Conservation (phyloP, 192 early-diverging fungal species). For the Coemansia erecta region DNA sequence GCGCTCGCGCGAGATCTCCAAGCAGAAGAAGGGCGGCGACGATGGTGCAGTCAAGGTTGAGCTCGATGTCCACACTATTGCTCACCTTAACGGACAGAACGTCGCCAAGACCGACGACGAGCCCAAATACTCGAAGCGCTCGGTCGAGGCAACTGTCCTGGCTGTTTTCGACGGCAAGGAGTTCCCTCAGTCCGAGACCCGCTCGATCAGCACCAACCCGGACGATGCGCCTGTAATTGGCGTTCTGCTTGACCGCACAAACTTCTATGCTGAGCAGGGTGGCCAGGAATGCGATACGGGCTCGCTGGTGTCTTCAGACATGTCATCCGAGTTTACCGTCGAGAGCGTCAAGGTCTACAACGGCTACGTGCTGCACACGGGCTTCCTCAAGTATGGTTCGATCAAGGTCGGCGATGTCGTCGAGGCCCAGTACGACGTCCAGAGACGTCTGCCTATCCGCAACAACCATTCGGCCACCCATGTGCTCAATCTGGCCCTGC, state of each 20-base stretch:
- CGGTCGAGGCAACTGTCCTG: slow-evolving; percentile 73
- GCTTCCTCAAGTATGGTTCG: slow-evolving; percentile 87
- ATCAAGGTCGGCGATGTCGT: slow-evolving; percentile 70
- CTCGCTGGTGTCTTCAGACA: slow-evolving; percentile 77
- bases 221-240: slow-evolving; percentile 72
- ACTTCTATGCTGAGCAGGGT: slow-evolving; percentile 97
- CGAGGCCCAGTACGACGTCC: slow-evolving; percentile 81
- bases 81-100: slow-evolving; percentile 72
- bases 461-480: slow-evolving; percentile 98
- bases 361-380: slow-evolving; percentile 95
- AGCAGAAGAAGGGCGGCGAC: slow-evolving; percentile 56
- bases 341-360: slow-evolving; percentile 91
- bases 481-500: slow-evolving; percentile 92
- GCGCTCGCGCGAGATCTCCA: slow-evolving; percentile 73
- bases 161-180: slow-evolving; percentile 62
- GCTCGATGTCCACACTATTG: slow-evolving; percentile 91
- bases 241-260: slow-evolving; percentile 89
- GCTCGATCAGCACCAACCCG: slow-evolving; percentile 40
- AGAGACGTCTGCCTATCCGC: slow-evolving; percentile 82
- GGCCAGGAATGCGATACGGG: slow-evolving; percentile 96
- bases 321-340: slow-evolving; percentile 82
- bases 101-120: slow-evolving; percentile 83
- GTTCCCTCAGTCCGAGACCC: slow-evolving; percentile 41
- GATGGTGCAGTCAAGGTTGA: slow-evolving; percentile 61
- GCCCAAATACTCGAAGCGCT: slow-evolving; percentile 75